phyloP scores from a whole-genome alignment of 352 stramenopile species.

The Peronospora farinosa region DNA sequence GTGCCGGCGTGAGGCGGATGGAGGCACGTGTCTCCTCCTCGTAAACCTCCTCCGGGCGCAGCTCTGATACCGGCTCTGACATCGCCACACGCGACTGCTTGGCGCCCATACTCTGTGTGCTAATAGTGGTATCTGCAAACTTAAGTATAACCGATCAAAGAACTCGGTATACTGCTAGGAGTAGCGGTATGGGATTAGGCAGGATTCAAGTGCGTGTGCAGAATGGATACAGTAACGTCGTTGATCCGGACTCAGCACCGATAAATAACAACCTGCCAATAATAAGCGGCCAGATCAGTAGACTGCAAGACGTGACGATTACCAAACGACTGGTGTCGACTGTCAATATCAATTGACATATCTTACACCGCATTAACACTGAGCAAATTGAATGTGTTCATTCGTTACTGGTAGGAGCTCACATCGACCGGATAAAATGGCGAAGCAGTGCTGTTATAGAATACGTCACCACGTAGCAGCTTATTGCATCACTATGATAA shows the following conservation, averaged over 20 bases:
- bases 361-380: no score
- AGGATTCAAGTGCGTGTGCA: background rate
- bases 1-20: slow-evolving; percentile 62
- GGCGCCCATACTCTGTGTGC: slow-evolving; percentile 48
- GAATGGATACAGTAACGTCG: background rate
- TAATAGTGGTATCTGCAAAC: no score
- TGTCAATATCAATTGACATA: no score
- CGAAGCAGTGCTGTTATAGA: no score
- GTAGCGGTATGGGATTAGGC: background rate
- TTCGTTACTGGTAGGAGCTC: no score
- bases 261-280: no score
- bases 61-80: slow-evolving; percentile 48
- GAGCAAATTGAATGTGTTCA: no score
- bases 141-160: background rate
- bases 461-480: background rate
- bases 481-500: background rate
- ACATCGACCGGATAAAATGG: no score
- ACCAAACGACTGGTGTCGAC: no score
- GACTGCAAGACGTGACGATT: no score
- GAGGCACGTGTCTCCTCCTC: slow-evolving; percentile 45
- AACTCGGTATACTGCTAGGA: slow-evolving; percentile 3
- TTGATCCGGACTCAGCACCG: background rate
- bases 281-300: no score
- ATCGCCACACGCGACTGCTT: slow-evolving; percentile 74
- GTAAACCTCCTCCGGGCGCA: slow-evolving; percentile 35